Percentiles rank a stretch among this genome's conserved stretches.
Conservation (phyloP, 331 rosid species). For the Telfairia occidentalis region DNA sequence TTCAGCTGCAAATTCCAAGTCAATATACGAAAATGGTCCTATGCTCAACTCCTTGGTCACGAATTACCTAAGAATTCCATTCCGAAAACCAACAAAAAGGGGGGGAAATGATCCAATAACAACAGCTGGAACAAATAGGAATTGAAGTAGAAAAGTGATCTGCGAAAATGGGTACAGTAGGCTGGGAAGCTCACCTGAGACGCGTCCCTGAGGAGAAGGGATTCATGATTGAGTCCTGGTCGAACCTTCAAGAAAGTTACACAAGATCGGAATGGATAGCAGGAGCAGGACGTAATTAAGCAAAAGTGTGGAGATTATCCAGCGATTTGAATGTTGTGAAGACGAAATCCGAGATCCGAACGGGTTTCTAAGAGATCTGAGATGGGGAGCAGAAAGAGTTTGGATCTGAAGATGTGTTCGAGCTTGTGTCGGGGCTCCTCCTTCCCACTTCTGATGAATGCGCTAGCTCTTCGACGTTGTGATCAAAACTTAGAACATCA, state of each 20-base stretch:
- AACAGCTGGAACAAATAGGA: neutral
- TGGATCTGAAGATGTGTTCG: constrained; percentile 45
- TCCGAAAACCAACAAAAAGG: neutral
- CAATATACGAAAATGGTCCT: neutral
- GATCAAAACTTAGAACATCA: neutral
- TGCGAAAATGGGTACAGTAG: neutral
- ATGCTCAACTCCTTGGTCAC: neutral
- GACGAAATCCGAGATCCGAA: constrained; percentile 43
- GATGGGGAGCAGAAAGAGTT: constrained; percentile 17
- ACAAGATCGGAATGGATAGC: constrained; percentile 38
- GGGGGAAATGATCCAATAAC: neutral
- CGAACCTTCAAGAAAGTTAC: constrained; percentile 36
- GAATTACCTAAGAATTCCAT: neutral
- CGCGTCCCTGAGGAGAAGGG: constrained; percentile 97
- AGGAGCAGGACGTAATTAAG: neutral
- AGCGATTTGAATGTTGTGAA: neutral
- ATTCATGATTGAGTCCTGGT: constrained; percentile 54
- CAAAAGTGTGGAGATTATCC: neutral
- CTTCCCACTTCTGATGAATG: constrained; percentile 16
- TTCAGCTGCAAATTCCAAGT: constrained; percentile 15
- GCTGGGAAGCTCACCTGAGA: constrained; percentile 48
- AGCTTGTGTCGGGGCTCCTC: constrained; percentile 3
- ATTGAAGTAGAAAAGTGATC: neutral
- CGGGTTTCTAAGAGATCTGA: constrained; percentile 23
- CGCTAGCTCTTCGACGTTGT: constrained; percentile 2